A percentile compares a stretch with the other conserved stretches of the same genome.
These are phyloP conservation scores for Geotrichum histeridarum DNA, from an alignment of 1,139 yeast species.

Conservation along the genomic window DNA sequence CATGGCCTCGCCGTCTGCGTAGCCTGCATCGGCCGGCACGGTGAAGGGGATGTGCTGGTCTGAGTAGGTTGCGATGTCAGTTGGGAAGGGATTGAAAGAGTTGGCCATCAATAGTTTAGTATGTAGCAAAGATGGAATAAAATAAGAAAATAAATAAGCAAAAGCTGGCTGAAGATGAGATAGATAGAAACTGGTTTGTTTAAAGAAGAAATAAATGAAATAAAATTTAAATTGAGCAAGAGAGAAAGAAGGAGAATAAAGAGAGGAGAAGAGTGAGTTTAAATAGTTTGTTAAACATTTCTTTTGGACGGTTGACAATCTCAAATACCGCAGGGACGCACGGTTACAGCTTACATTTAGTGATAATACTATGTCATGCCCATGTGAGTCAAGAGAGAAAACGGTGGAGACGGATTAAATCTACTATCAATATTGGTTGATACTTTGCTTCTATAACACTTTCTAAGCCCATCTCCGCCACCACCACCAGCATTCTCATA, in stretches of 20 bases:
- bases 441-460: too few species aligned
- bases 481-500: too few species aligned
- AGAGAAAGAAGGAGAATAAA: neutral
- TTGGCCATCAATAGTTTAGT: neutral
- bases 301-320: too few species aligned
- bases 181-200: neutral
- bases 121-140: neutral
- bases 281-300: too few species aligned
- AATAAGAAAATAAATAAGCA: neutral
- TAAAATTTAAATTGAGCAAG: neutral
- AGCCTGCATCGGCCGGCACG: constrained; percentile 1
- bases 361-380: too few species aligned
- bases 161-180: neutral
- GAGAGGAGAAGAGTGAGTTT: too few species aligned
- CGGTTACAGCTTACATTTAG: too few species aligned
- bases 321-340: too few species aligned
- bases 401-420: too few species aligned
- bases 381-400: too few species aligned
- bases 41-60: neutral
- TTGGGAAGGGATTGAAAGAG: constrained; percentile 1
- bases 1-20: constrained; percentile 3
- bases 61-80: constrained; percentile 5
- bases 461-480: too few species aligned
- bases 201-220: neutral
- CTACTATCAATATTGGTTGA: too few species aligned